Evolutionary conservation across 2,329 filamentous ascomycete species (phyloP), one percentile per base, ranked within the genome.

Genomic region (Gaeumannomyces tritici): DNA sequence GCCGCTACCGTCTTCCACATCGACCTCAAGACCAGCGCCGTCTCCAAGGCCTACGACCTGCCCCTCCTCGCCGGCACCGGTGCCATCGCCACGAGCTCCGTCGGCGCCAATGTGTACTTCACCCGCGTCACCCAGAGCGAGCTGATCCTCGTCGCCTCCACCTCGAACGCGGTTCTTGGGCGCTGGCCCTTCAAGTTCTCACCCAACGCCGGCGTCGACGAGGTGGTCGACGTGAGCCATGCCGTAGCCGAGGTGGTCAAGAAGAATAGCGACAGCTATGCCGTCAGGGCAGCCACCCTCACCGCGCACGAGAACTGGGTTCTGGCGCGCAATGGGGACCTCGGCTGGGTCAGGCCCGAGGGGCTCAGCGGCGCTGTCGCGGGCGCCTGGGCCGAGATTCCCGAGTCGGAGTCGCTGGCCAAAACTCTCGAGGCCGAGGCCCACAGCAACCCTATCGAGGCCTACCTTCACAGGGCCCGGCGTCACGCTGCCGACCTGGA

Each of bases 1-100:
- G 91, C 89, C 79, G 93, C 89, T 3, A 89, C 96, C 65, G 88
- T 98, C 33, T 97, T 89, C 71, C 91, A 96, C 69, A 83, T 96
- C 64, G 84, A 96, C 67, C 74, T 90, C 61, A 88, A 88, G 75
- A 87, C 80, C 64, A 83, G 81, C 62, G 83, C 81, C 24, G 82
- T 93, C 31, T 82, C 80, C n/a, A 91, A 90, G 72, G 89, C 89
- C 0, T 96, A 96, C 72, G 85, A 88, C 31, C 79, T 98, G 15
- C 90, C 93, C 0, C 84, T 85, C 61, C 73, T 92, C 26, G 74
- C 83, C 28, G 90, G 89, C 0, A 79, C 78, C 55, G 92, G 91
- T 28, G 85, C 89, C 1, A 91, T 97, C 71, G 89, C 93, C 0
- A 88, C 86, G 0, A 95, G 89, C 74, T 90, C 87, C 2, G 83